A percentile compares a stretch with the other conserved stretches of the same genome.
Evolutionary conservation across 257 asterid species (phyloP).

Genomic region (Solanum peruvianum): DNA sequence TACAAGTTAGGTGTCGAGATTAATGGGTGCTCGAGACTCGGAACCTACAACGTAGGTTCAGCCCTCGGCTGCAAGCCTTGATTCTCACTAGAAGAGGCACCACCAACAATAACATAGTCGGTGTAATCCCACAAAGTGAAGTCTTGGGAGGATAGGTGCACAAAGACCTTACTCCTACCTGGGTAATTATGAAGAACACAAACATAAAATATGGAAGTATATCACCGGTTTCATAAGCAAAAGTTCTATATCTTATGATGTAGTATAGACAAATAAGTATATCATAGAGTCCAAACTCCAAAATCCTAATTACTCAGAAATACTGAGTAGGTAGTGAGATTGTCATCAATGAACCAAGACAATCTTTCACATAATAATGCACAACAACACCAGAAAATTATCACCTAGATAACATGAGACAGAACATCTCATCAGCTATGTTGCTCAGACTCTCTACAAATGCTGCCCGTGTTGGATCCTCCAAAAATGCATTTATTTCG

Average conservation of each 20-base stretch:
- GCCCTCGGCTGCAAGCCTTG: background rate
- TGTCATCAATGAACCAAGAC: background rate
- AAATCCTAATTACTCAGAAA: background rate
- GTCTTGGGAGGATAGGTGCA: background rate
- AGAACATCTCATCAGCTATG: background rate
- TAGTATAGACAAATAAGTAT: background rate
- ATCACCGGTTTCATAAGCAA: background rate
- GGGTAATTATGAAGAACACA: background rate
- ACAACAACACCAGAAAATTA: background rate
- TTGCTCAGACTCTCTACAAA: background rate
- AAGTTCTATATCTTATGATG: background rate
- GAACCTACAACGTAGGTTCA: background rate
- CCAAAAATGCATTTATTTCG: background rate
- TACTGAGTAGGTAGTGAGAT: background rate
- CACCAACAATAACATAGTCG: background rate
- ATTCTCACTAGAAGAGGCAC: background rate
- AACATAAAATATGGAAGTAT: background rate
- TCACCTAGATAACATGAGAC: background rate
- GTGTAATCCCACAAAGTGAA: background rate
- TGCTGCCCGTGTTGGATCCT: background rate
- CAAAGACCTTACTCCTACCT: background rate
- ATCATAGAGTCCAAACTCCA: background rate
- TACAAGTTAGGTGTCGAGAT: background rate
- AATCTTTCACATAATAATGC: background rate
- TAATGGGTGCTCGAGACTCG: background rate